Evolutionary conservation across 371 early-diverging fungal genomes (phyloP).

Genomic region (Mucor racemosus): DNA sequence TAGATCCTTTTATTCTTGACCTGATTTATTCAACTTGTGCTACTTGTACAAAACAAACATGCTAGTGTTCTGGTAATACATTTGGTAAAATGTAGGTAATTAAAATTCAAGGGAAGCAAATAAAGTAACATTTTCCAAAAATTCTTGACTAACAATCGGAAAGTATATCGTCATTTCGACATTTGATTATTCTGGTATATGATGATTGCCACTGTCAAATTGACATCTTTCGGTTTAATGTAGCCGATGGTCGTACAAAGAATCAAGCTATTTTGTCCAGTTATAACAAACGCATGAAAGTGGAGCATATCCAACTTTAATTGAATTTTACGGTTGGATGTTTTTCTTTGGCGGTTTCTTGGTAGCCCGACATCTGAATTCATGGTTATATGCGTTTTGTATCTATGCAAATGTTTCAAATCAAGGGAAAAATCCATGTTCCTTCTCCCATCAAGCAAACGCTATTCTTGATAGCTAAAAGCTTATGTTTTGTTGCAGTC

Average conservation of each 20-base stretch:
- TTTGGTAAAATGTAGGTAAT: too few species aligned
- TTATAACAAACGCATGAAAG: conserved; percentile 63
- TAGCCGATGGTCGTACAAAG: conserved; percentile 61
- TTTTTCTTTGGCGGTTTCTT: conserved; percentile 84
- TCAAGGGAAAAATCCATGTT: conserved; percentile 40
- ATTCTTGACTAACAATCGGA: too few species aligned
- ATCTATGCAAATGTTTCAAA: conserved; percentile 45
- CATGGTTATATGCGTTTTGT: conserved; percentile 65
- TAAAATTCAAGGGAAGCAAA: too few species aligned
- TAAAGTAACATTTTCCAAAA: too few species aligned
- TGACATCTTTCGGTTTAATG: conserved; percentile 82
- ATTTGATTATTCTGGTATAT: conserved; percentile 77
- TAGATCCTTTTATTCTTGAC: too few species aligned
- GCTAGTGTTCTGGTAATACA: too few species aligned
- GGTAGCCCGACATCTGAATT: conserved; percentile 82
- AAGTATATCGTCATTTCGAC: too few species aligned
- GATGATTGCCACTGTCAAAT: conserved; percentile 89
- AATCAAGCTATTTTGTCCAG: conserved; percentile 43
- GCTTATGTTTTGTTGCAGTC: conserved; percentile 38
- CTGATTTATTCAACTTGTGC: too few species aligned
- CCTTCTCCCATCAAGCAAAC: conserved; percentile 25
- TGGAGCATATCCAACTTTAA: conserved; percentile 64
- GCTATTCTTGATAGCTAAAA: conserved; percentile 32
- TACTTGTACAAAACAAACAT: too few species aligned
- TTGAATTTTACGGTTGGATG: conserved; percentile 82